Conservation (phyloP, 2,329 filamentous ascomycete species). For the Hypoxylon sp. region DNA sequence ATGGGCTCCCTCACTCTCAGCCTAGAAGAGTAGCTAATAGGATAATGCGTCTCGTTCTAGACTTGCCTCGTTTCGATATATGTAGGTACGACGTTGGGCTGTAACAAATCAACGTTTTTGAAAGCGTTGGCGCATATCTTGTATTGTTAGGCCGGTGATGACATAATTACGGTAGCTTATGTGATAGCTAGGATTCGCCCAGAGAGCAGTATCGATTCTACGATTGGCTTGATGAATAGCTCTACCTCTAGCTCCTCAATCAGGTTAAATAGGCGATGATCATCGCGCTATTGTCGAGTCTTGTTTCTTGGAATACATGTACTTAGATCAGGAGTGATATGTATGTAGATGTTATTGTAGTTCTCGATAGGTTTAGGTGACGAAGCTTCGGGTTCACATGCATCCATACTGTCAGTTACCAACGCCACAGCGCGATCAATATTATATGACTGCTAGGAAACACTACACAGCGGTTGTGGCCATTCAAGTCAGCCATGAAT, state of each 20-base stretch:
- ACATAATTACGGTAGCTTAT: conserved; percentile 10
- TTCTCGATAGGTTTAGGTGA: background rate
- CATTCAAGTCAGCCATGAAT: background rate
- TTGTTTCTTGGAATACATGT: background rate
- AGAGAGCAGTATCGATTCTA: background rate
- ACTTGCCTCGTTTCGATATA: conserved; percentile 23
- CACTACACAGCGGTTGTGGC: too few relatives aligned
- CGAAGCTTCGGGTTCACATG: conserved; percentile 7
- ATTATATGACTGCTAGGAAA: too few relatives aligned
- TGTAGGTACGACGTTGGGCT: conserved; percentile 23
- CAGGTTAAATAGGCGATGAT: background rate
- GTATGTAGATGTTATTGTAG: background rate
- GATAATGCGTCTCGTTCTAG: conserved; percentile 11
- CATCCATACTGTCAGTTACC: background rate
- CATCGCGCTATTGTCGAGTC: background rate
- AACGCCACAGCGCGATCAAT: background rate
- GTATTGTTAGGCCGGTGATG: conserved; percentile 13
- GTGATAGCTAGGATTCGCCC: conserved; percentile 1
- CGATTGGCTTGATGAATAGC: background rate
- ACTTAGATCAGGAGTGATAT: background rate
- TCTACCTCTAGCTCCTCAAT: background rate
- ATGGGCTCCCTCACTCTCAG: conserved; percentile 8
- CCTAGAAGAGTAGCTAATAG: background rate
- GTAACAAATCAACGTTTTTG: conserved; percentile 2
- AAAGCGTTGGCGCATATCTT: background rate